A percentile compares a stretch with the other conserved stretches of the same genome.
Conservation (phyloP, 2,329 filamentous ascomycete genomes). For the Capronia coronata region DNA sequence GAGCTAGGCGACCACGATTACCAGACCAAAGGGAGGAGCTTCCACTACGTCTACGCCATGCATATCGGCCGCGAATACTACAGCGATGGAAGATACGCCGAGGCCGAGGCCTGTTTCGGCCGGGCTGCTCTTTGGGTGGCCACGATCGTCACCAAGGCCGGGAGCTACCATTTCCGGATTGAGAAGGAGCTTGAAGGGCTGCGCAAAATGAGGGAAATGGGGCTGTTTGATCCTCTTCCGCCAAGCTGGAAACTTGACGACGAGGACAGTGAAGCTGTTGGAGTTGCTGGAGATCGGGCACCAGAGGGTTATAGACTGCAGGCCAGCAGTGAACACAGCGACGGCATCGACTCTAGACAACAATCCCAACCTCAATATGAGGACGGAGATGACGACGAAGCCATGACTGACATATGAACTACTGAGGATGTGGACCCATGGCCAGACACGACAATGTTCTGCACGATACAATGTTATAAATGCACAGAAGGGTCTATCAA, state of each 20-base stretch:
- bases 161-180: neutral
- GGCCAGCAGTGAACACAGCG: no score
- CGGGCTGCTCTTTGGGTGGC: neutral
- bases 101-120: neutral
- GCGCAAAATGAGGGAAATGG: neutral
- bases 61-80: neutral
- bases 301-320: no score
- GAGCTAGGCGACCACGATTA: neutral
- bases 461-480: no score
- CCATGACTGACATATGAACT: no score
- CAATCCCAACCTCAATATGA: no score
- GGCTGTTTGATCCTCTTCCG: neutral
- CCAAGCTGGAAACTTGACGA: neutral
- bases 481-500: no score
- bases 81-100: neutral
- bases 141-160: neutral
- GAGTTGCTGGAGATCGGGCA: no score
- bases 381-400: no score
- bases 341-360: no score
- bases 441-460: no score
- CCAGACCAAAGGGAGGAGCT: neutral
- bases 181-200: neutral
- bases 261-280: no score
- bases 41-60: neutral
- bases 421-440: no score